These are phyloP conservation scores for Spatholobus suberectus DNA, from an alignment of 306 rosid species.

Conservation along the genomic window DNA sequence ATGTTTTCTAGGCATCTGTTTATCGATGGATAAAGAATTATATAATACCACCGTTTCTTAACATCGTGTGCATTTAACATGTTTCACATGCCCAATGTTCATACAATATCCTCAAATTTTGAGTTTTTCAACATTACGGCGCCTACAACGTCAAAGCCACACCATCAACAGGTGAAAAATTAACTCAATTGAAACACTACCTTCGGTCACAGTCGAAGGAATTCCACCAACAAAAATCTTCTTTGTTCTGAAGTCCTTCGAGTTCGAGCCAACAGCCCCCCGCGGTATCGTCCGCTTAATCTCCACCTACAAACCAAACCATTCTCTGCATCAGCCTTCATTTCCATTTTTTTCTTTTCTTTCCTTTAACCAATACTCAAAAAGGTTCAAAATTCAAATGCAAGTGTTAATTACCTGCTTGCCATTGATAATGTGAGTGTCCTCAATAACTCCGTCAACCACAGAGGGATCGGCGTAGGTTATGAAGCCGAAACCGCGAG, in stretches of 20 bases:
- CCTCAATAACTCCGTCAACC: slow-evolving; percentile 89
- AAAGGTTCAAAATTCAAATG: not conserved
- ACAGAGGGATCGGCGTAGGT: slow-evolving; percentile 84
- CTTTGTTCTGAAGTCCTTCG: slow-evolving; percentile 77
- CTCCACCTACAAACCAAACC: slow-evolving; percentile 69
- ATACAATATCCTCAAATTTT: slow-evolving; percentile 18
- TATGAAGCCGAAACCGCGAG: slow-evolving; percentile 94
- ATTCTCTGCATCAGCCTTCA: not conserved
- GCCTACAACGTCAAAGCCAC: not conserved
- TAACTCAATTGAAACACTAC: slow-evolving; percentile 47
- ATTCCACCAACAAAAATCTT: slow-evolving; percentile 97
- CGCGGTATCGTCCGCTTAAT: slow-evolving; percentile 93
- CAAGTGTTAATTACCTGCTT: slow-evolving; percentile 62
- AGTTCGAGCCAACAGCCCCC: slow-evolving; percentile 73
- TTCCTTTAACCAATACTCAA: not conserved
- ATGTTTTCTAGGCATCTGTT: not conserved
- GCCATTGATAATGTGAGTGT: slow-evolving; percentile 77
- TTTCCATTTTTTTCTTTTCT: not conserved
- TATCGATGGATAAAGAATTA: not conserved
- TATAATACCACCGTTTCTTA: not conserved
- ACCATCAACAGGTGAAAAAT: not conserved
- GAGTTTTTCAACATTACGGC: not conserved
- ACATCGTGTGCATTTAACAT: not conserved
- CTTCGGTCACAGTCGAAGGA: slow-evolving; percentile 85
- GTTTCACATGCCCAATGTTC: not conserved